Base-by-base conservation (phyloP, 164 flowering plant species). In the Buxus sempervirens region DNA sequence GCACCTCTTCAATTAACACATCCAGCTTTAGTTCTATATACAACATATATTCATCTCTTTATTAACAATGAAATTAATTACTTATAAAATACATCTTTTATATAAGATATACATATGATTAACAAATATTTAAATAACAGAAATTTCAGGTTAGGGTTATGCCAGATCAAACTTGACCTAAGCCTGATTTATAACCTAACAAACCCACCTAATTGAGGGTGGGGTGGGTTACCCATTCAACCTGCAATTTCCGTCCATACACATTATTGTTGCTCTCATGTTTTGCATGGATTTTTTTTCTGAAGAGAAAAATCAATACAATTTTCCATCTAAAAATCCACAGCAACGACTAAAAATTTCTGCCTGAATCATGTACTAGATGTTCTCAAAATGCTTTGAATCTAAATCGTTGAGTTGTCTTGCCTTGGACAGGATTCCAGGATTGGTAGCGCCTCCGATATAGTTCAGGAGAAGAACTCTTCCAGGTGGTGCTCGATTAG, bases 361-460 rank as follows among this genome's bases (percentile, higher is more conserved):
- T 27, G 59, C 3, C 13, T 58, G 56, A 70, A 55, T 18, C 20
- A 58, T 25, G 60, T 21, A 7, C 5, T 26, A 26, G 54, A 25
- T 49, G 51, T 45, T 45, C 51, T 45, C 13, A 45, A 45, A 45
- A 41, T 12, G 18, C 10, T 45, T 45, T 45, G 5, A 56, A n/a
- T 62, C 25, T 36, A 26, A 45, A 21, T 38, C 64, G 25, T 36
- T 28, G 14, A 41, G 42, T n/a, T 49, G 18, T 49, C 77, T 64
- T 67, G 88, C 98, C 98, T 90, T 88, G 60, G 88, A 77, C 69
- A 86, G 32, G 63, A 95, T 92, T 64, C 88, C 94, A 70, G 93
- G 62, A 79, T 95, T 95, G 10, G 94, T 90, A 22, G 97, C 97
- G 23, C 98, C 98, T 62, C 98, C 98, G 72, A 92, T 95, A 79